phyloP scores from a whole-genome alignment of 1,284 basidiomycete genomes.

The Cutaneotrichosporon cutaneum region DNA sequence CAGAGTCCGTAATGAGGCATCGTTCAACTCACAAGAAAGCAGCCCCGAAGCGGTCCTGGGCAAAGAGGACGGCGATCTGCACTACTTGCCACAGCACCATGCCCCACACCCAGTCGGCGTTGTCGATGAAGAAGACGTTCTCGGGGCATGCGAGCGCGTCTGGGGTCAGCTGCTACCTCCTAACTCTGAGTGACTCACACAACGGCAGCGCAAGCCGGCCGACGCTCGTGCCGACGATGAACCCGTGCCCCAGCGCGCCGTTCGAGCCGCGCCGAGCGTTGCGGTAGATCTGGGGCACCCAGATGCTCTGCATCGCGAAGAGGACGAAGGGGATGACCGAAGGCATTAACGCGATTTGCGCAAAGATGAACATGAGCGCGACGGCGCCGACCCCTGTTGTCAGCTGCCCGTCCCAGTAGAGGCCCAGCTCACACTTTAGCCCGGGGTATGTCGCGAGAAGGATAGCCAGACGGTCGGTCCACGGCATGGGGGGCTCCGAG shows the following conservation, averaged over 20 bases:
- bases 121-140: constrained; percentile 75
- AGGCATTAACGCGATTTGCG: constrained; percentile 71
- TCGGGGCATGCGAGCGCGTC: constrained; percentile 78
- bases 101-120: constrained; percentile 65
- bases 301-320: constrained; percentile 69
- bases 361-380: constrained; percentile 65
- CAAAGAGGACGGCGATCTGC: constrained; percentile 66
- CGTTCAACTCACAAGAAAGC: constrained; percentile 65
- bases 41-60: constrained; percentile 75
- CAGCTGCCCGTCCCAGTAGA: too few relatives aligned
- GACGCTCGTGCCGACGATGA: constrained; percentile 72
- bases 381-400: constrained; percentile 15
- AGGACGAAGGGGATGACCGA: constrained; percentile 69
- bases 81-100: constrained; percentile 64
- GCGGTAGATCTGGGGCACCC: constrained; percentile 79
- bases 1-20: neutral
- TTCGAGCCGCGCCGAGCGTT: constrained; percentile 68
- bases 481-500: constrained; percentile 11
- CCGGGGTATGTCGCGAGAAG: constrained; percentile 16
- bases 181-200: constrained; percentile 59
- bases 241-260: constrained; percentile 67
- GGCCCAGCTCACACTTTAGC: constrained; percentile 6
- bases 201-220: constrained; percentile 69
- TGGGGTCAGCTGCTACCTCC: constrained; percentile 45
- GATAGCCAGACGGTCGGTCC: constrained; percentile 17